Evolutionary conservation across 768 basidiomycete species (phyloP), one percentile per base, ranked within the genome.

Genomic region (Xerocomellus intermedius): DNA sequence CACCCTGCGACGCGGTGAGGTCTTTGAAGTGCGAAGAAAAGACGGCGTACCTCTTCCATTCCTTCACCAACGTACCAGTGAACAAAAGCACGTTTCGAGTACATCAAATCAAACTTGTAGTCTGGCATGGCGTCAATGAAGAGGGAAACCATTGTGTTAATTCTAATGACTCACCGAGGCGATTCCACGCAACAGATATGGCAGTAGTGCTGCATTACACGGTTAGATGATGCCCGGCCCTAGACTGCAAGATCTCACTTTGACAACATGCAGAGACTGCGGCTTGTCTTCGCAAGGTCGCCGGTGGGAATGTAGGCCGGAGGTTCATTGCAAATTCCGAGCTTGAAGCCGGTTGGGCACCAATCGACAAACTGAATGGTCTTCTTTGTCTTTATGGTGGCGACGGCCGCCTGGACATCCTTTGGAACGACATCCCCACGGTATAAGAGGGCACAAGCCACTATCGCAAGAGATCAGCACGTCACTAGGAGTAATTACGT

Each of bases 301-400:
- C 96, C 96, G 33, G 90, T 88, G 50, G 96, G 95, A 38, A 98
- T 91, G 57, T 82, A 81, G 14, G 94, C 93, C 9, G 96, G 84
- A 50, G 95, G 86, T 73, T 98, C 96, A 71, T 95, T 95, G 81
- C 96, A 98, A 75, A 98, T 90, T 72, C 96, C 96, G 63, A 97
- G 87, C 77, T 95, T 95, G 87, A 95, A 96, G 58, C 95, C 96
- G 67, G 96, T 98, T 36, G 91, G 91, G 74, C 92, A 94, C 95
- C 95, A 98, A 69, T 97, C 95, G 58, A 98, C 95, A 71, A 96
- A 97, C 68, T 96, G 94, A 68, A 98, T 97, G 24, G 96, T 97
- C 61, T 90, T 85, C 82, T 95, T 98, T 54, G 94, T 98, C 82
- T 95, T 97, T 80, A 98, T 92, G 62, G 81, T 87, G 41, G 91